Evolutionary conservation across 805 yeast species (phyloP).

Genomic region (Wickerhamomyces mucosus): DNA sequence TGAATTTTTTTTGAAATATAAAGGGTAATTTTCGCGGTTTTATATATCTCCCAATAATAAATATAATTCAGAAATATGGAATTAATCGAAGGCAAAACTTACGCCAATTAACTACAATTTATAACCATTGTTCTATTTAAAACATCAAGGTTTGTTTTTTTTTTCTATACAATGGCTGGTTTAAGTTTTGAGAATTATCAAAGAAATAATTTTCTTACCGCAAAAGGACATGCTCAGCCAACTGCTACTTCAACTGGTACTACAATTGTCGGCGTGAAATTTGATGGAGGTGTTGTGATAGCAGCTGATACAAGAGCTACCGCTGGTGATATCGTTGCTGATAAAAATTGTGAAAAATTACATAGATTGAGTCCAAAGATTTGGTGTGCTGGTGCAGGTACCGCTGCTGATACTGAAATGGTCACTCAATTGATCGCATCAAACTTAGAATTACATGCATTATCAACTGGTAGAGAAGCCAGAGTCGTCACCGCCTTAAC

Average conservation of each 20-base stretch:
- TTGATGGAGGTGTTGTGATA: slow-evolving; percentile 88
- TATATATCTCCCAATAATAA: too few species aligned
- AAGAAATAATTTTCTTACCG: slow-evolving; percentile 62
- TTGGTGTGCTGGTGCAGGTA: slow-evolving; percentile 99
- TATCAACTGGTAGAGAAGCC: slow-evolving; percentile 78
- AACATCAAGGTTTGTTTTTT: too few species aligned
- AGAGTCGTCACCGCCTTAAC: slow-evolving; percentile 91
- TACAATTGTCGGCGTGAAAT: slow-evolving; percentile 96
- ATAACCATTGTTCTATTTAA: too few species aligned
- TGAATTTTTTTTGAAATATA: too few species aligned
- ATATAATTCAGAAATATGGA: too few species aligned
- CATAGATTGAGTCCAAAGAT: slow-evolving; percentile 84
- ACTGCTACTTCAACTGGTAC: slow-evolving; percentile 97
- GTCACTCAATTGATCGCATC: slow-evolving; percentile 91
- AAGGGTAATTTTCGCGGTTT: too few species aligned
- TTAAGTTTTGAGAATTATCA: slow-evolving; percentile 88
- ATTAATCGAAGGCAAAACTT: too few species aligned
- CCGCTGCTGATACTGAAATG: slow-evolving; percentile 99
- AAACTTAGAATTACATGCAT: slow-evolving; percentile 81
- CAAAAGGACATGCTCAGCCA: slow-evolving; percentile 70
- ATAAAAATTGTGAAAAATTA: slow-evolving; percentile 93
- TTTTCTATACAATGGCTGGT: slow-evolving; percentile 84
- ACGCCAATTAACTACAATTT: too few species aligned
- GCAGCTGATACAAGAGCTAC: slow-evolving; percentile 99
- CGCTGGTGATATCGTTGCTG: slow-evolving; percentile 93